Base-by-base conservation (phyloP, 371 early-diverging fungal genomes). In the Apophysomyces sp. region DNA sequence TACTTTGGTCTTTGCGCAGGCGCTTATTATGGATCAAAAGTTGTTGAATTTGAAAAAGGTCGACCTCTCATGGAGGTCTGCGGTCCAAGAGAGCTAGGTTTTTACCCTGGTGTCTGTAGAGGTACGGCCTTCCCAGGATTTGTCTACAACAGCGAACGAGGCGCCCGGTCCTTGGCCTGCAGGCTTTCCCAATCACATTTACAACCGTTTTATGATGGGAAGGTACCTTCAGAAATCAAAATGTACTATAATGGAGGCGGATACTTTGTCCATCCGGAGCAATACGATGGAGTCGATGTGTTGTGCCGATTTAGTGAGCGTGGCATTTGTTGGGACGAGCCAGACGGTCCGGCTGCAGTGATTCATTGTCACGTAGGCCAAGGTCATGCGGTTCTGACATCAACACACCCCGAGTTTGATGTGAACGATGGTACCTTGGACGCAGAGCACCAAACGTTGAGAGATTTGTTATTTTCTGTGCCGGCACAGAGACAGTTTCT, bases 1-100 rank as follows among this genome's bases (percentile, higher is more conserved):
- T 96, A 93, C 67, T 68, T 94, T 31, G 98, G 98, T 1, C 82
- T 98, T 27, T 97, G 98, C 66, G 96, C 94, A 0, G 98, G 97
- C 18, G 96, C 89, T 0, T 95, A 96, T 70, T 95, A 91, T 73
- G 95, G 83, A 3, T 78, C 85, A 28, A 65, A 67, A 0, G 59
- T 72, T n/a, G 84, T 92, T 27, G 89, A 88, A 67, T 96, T 96
- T 75, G 93, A 96, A 74, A 81, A 78, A 2, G 84, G 87, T 8
- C n/a, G 58, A 11, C 66, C 77, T 6, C 52, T 57, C 1, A 62
- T 89, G 58, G 80, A 87, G 57, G 91, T 96, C 1, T 64, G 79
- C 15, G 96, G 95, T 0, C 61, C 79, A 1, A 77, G 95, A 26
- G 87, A 88, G 32, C 72, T 97, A 39, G 77, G 67, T 6, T 88